Conservation (phyloP, 179 eudicot genomes). For the Silene coronaria region DNA sequence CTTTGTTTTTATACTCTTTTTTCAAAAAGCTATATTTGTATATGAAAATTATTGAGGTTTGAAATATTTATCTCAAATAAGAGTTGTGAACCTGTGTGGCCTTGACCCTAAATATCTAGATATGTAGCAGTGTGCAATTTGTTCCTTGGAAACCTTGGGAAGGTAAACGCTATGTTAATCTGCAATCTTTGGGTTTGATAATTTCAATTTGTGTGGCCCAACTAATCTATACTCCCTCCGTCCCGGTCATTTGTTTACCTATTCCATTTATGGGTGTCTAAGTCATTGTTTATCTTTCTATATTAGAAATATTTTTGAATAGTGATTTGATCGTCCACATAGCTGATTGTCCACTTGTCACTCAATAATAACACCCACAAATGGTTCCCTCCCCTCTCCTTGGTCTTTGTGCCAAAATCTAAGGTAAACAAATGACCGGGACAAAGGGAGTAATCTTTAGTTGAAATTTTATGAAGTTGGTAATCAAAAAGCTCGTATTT, state of each 20-base stretch:
- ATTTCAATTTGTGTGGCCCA: not conserved
- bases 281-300: no score
- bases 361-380: no score
- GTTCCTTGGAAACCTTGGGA: constrained; percentile 97
- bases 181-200: not conserved
- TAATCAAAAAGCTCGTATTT: not conserved
- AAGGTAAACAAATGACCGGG: no score
- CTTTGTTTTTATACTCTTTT: not conserved
- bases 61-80: not conserved
- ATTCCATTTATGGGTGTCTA: no score
- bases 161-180: constrained; percentile 41
- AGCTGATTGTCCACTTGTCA: no score
- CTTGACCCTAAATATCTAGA: constrained; percentile 44
- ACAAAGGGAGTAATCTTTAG: no score
- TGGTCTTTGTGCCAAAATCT: no score
- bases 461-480: not conserved
- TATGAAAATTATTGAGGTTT: not conserved
- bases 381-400: no score
- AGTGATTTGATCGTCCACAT: no score
- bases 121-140: constrained; percentile 85
- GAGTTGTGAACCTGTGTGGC: constrained; percentile 6
- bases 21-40: not conserved
- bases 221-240: no score
- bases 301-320: no score
- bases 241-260: no score